phyloP scores from a whole-genome alignment of 2,329 filamentous ascomycete genomes.

The Colletotrichum karsti region DNA sequence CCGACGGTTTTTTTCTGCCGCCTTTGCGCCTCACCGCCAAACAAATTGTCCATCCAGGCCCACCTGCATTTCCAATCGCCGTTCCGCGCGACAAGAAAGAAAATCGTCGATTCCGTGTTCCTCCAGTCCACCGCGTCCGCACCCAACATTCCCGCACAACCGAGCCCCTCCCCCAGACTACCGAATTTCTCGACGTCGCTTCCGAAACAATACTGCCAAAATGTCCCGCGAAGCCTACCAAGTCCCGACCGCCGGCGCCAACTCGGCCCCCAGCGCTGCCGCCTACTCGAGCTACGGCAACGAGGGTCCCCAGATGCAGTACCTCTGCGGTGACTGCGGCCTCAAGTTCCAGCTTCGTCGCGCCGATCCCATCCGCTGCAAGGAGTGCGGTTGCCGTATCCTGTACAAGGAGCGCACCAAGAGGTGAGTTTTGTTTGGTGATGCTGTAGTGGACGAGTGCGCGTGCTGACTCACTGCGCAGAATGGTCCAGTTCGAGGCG shows the following conservation, averaged over 20 bases:
- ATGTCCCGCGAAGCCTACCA: slow-evolving; percentile 83
- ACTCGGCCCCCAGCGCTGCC: slow-evolving; percentile 49
- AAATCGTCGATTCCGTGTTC: background rate
- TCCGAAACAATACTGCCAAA: background rate
- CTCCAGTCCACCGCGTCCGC: background rate
- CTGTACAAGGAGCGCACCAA: slow-evolving; percentile 98
- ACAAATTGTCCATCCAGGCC: slow-evolving; percentile 27
- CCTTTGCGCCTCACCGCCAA: slow-evolving; percentile 16
- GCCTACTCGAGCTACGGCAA: slow-evolving; percentile 53
- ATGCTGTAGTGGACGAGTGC: background rate
- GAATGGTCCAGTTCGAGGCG: slow-evolving; percentile 99
- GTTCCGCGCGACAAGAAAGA: background rate
- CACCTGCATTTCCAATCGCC: slow-evolving; percentile 15
- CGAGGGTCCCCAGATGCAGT: slow-evolving; percentile 68
- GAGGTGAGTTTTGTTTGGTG: slow-evolving; percentile 68
- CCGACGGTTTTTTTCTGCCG: slow-evolving; percentile 18
- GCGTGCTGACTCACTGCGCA: slow-evolving; percentile 47
- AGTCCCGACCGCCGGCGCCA: slow-evolving; percentile 65
- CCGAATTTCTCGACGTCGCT: background rate
- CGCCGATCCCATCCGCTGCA: slow-evolving; percentile 85
- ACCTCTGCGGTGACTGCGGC: slow-evolving; percentile 87
- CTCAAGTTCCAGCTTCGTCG: slow-evolving; percentile 78
- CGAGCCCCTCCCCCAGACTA: background rate
- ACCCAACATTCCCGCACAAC: background rate
- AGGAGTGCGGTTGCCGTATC: slow-evolving; percentile 93